Percentiles rank a stretch among this genome's conserved stretches.
phyloP scores from a whole-genome alignment of 768 basidiomycete genomes.

The Naganishia randhawae region DNA sequence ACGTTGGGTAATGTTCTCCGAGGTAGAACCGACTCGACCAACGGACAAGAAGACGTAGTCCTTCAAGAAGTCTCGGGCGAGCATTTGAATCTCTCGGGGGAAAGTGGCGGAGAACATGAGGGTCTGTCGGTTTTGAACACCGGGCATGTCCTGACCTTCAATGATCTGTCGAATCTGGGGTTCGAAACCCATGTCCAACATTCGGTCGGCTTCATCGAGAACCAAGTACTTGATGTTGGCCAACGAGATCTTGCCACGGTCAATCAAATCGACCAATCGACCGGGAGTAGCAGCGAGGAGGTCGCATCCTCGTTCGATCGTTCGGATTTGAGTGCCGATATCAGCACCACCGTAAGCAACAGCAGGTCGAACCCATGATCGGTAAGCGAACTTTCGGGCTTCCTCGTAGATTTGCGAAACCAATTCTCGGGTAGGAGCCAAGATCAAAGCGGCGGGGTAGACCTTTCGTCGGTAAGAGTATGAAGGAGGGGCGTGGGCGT shows the following conservation, averaged over 20 bases:
- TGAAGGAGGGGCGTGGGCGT: constrained; percentile 50
- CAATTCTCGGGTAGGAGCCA: constrained; percentile 96
- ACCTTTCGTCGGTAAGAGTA: constrained; percentile 78
- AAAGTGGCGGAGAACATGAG: constrained; percentile 99
- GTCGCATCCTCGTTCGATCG: constrained; percentile 94
- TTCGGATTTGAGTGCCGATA: constrained; percentile 89
- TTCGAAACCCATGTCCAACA: constrained; percentile 99
- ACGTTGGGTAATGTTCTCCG: constrained; percentile 99
- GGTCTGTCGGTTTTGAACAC: constrained; percentile 81
- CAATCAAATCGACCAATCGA: constrained; percentile 95
- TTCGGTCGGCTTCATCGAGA: constrained; percentile 98
- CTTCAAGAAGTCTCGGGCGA: constrained; percentile 49
- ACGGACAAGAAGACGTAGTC: constrained; percentile 99
- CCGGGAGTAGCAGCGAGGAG: constrained; percentile 94
- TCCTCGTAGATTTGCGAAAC: constrained; percentile 99
- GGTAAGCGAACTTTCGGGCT: constrained; percentile 97
- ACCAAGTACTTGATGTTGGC: constrained; percentile 97
- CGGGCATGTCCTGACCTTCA: constrained; percentile 98
- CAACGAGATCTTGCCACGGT: constrained; percentile 92
- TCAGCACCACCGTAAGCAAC: constrained; percentile 99
- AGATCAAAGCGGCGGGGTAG: constrained; percentile 92
- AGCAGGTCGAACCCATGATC: constrained; percentile 97
- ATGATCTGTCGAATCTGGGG: constrained; percentile 98
- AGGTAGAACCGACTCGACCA: constrained; percentile 95
- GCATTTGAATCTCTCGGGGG: constrained; percentile 87